Evolutionary conservation across 345 rosid species (phyloP).

Genomic region (Populus deltoides): DNA sequence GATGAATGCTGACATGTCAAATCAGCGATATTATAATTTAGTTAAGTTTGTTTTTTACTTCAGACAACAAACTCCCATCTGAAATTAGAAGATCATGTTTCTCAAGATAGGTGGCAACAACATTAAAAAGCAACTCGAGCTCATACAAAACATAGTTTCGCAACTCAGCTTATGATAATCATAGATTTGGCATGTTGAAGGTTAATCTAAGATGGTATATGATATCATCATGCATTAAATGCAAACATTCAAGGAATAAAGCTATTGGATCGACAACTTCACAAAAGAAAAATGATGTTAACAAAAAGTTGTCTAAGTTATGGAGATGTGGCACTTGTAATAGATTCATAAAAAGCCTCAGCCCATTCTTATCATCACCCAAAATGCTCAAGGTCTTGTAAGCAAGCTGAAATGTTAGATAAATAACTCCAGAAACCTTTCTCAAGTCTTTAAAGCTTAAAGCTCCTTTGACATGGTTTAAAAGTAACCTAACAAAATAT

Average conservation of each 20-base stretch:
- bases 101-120: not conserved
- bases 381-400: not conserved
- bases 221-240: too few relatives aligned
- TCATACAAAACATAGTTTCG: not conserved
- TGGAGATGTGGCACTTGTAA: not conserved
- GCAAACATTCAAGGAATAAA: too few relatives aligned
- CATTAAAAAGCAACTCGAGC: not conserved
- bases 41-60: not conserved
- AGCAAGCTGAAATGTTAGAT: not conserved
- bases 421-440: not conserved
- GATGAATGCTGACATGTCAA: too few relatives aligned
- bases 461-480: not conserved
- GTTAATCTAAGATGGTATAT: too few relatives aligned
- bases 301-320: not conserved
- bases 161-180: too few relatives aligned
- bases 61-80: not conserved
- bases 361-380: not conserved
- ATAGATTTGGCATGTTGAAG: too few relatives aligned
- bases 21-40: not conserved
- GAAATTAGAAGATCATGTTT: not conserved
- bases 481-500: not conserved
- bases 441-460: not conserved
- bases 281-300: not conserved
- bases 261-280: not conserved
- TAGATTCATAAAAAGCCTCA: not conserved